phyloP scores from a whole-genome alignment of 805 yeast species.

The Wickerhamiella domercqiae region DNA sequence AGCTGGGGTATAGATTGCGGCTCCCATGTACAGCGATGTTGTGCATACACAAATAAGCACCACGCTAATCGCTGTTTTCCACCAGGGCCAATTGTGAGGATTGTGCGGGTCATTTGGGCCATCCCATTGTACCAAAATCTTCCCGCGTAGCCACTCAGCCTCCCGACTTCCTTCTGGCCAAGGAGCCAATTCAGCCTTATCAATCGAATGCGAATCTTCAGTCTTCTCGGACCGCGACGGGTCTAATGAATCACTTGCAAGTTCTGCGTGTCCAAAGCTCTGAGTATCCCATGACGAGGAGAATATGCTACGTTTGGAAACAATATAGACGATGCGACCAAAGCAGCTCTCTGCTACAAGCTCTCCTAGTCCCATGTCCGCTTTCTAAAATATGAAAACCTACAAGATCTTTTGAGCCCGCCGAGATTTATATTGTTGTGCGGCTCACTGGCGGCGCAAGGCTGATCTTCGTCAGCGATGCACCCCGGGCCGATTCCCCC shows the following conservation, averaged over 20 bases:
- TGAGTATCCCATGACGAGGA: neutral
- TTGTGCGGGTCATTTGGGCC: constrained; percentile 23
- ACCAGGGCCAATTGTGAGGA: constrained; percentile 42
- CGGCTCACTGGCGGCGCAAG: too few relatives aligned
- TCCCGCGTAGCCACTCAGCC: constrained; percentile 37
- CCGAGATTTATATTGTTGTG: too few relatives aligned
- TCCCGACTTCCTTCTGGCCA: neutral
- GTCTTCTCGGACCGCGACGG: neutral
- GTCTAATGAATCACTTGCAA: neutral
- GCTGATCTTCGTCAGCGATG: too few relatives aligned
- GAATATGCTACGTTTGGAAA: neutral
- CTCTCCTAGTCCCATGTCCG: neutral
- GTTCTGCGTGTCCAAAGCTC: neutral
- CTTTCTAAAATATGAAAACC: too few relatives aligned
- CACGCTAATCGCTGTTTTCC: constrained; percentile 28
- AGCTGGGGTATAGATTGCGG: constrained; percentile 46
- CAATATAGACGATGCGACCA: neutral
- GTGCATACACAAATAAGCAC: constrained; percentile 32
- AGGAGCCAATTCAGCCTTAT: neutral
- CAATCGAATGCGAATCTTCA: neutral
- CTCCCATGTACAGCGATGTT: constrained; percentile 40
- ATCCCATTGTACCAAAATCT: constrained; percentile 21
- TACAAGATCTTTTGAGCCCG: too few relatives aligned
- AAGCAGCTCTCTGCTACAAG: neutral
- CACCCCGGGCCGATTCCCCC: too few relatives aligned